A percentile compares a stretch with the other conserved stretches of the same genome.
phyloP scores from a whole-genome alignment of 768 basidiomycete species.

The Tulasnella sp. region DNA sequence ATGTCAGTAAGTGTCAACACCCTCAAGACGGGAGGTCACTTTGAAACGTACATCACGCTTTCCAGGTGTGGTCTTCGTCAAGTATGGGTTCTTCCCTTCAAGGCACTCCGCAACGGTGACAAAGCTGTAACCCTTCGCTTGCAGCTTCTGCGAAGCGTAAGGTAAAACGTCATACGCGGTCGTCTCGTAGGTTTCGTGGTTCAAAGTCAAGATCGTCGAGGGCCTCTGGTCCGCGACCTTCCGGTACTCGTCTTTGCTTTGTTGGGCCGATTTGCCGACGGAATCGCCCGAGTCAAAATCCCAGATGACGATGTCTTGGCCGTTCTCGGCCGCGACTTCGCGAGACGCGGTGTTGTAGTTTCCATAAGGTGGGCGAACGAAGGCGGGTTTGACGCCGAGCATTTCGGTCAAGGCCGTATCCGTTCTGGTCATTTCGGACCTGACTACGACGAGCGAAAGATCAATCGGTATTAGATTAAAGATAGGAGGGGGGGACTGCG shows the following conservation, averaged over 20 bases:
- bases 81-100: too few relatives aligned
- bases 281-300: too few relatives aligned
- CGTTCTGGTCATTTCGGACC: background rate
- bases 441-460: background rate
- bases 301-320: background rate
- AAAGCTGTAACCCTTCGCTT: conserved; percentile 3
- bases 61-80: too few relatives aligned
- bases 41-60: too few relatives aligned
- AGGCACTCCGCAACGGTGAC: conserved; percentile 22
- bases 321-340: background rate
- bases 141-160: conserved; percentile 1
- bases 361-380: too few relatives aligned
- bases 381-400: too few relatives aligned
- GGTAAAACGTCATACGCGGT: background rate
- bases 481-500: too few relatives aligned
- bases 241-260: conserved; percentile 14
- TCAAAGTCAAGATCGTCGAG: conserved; percentile 20
- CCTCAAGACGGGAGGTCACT: too few relatives aligned
- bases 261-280: too few relatives aligned
- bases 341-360: conserved; percentile 1
- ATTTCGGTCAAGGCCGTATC: conserved; percentile 4
- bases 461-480: too few relatives aligned
- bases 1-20: too few relatives aligned
- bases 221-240: conserved; percentile 32
- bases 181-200: conserved; percentile 31